A percentile compares a stretch with the other conserved stretches of the same genome.
Conservation (phyloP, 176 grass and related monocot genomes). For the Eleusine coracana region DNA sequence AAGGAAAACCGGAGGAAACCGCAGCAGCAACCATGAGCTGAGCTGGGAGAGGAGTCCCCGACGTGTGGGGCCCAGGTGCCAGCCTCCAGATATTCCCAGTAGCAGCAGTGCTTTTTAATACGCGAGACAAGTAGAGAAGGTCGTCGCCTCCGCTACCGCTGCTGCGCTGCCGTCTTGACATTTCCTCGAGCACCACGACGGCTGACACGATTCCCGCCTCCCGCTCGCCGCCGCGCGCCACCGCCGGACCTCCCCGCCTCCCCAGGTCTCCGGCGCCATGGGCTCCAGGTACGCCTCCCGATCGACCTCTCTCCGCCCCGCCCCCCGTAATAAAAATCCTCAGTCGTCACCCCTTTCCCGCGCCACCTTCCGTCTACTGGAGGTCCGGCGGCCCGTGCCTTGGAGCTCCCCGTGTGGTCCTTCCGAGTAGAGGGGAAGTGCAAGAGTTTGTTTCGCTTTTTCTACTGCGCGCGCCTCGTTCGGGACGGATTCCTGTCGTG, state of each 20-base stretch:
- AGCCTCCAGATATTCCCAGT: not conserved
- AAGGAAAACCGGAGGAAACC: not conserved
- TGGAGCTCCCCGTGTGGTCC: not conserved
- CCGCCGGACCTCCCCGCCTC: not conserved
- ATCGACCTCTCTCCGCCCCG: not conserved
- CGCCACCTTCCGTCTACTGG: not conserved
- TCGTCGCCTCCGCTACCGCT: not conserved
- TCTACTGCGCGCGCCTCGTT: not conserved
- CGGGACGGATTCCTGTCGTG: not conserved
- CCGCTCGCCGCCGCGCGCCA: not conserved
- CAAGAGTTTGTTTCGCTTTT: not conserved
- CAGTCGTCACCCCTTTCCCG: not conserved
- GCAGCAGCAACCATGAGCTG: not conserved
- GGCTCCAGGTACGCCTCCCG: constrained; percentile 26
- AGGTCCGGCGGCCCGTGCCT: not conserved
- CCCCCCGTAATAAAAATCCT: not conserved
- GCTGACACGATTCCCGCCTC: not conserved
- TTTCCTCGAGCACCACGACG: not conserved
- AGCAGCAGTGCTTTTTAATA: not conserved
- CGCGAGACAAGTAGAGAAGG: not conserved
- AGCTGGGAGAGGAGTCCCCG: not conserved
- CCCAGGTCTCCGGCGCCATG: not conserved
- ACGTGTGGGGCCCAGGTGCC: not conserved
- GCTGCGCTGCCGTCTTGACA: not conserved
- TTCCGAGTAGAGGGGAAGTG: not conserved